Base-by-base conservation (phyloP, 352 stramenopile genomes). In the Pythium periplocum region DNA sequence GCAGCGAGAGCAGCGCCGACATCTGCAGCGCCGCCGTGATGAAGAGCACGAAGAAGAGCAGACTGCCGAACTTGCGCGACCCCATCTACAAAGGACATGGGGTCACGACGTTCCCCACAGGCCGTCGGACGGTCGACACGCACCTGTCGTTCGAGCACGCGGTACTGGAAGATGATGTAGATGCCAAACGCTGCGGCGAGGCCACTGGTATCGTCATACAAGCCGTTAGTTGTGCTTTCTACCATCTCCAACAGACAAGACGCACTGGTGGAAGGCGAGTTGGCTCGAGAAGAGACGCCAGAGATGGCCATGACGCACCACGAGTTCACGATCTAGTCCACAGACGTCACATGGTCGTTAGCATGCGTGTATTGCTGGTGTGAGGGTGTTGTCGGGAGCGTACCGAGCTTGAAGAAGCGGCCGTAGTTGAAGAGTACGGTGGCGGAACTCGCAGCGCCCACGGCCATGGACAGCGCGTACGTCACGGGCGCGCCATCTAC, bases 101-200 rank as follows among this genome's bases (percentile, higher is more conserved):
- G 17, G 17, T 26, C 17, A 26, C 0, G 17, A 26, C 17, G 17
- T 26, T 26, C 17, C 17, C 17, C 17, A 26, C 17, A 26, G 17
- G 42, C 41, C 11, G 43, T 50, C 42, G 12, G 33, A 44, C 17
- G 11, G 9, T 39, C 36, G 9, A 26, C 2, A 44, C 53, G 26
- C 45, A 85, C 74, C 69, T 83, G 71, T 2, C 84, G 72, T 58
- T 95, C 84, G 17, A 95, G 60, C 30, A 92, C 66, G 44, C 84
- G 80, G 63, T 87, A 93, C 69, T 92, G 80, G 70, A 91, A 95
- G 54, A 95, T 73, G 45, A 85, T 65, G 52, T 95, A 95, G 42
- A 95, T 69, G 5, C 84, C 84, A 47, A 95, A 72, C 1, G 82
- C 85, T 38, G 83, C 82, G 0, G 79, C 80, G 30, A 95, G 59